Conservation (phyloP, 805 yeast species). For the Saturnispora zaruensis region DNA sequence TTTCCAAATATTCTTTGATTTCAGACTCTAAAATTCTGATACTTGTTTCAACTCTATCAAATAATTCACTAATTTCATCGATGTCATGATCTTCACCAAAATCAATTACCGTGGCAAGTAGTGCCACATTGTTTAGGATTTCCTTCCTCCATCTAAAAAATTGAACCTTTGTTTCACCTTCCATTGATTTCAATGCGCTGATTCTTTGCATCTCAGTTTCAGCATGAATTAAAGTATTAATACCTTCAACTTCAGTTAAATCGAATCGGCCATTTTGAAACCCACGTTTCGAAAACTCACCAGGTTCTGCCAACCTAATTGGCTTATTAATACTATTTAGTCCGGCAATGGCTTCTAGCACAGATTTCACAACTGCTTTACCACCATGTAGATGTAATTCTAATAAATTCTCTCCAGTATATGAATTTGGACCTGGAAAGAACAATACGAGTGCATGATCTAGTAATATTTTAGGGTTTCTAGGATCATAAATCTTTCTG, state of each 20-base stretch:
- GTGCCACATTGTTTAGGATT: constrained; percentile 59
- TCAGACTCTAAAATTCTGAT: constrained; percentile 37
- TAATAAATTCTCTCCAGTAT: constrained; percentile 85
- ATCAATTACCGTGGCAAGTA: constrained; percentile 82
- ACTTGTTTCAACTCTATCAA: constrained; percentile 39
- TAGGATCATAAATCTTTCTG: constrained; percentile 38
- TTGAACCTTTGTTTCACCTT: constrained; percentile 51
- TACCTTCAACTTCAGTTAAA: constrained; percentile 84
- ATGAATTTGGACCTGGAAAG: constrained; percentile 68
- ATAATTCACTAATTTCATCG: constrained; percentile 49
- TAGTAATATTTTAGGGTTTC: constrained; percentile 32
- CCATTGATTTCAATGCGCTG: constrained; percentile 64
- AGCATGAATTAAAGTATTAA: constrained; percentile 81
- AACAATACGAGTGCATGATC: constrained; percentile 71
- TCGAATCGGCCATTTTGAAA: constrained; percentile 79
- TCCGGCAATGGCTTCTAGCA: constrained; percentile 49
- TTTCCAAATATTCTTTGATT: constrained; percentile 35
- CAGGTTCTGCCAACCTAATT: constrained; percentile 81
- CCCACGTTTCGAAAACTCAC: constrained; percentile 85
- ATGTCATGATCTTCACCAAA: constrained; percentile 91
- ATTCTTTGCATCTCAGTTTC: constrained; percentile 85
- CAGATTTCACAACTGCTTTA: constrained; percentile 66
- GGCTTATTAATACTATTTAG: constrained; percentile 39
- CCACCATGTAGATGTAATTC: constrained; percentile 97
- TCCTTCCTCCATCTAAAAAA: constrained; percentile 60